Conservation (phyloP, 2,329 filamentous ascomycete species). For the Diaporthe longicolla region DNA sequence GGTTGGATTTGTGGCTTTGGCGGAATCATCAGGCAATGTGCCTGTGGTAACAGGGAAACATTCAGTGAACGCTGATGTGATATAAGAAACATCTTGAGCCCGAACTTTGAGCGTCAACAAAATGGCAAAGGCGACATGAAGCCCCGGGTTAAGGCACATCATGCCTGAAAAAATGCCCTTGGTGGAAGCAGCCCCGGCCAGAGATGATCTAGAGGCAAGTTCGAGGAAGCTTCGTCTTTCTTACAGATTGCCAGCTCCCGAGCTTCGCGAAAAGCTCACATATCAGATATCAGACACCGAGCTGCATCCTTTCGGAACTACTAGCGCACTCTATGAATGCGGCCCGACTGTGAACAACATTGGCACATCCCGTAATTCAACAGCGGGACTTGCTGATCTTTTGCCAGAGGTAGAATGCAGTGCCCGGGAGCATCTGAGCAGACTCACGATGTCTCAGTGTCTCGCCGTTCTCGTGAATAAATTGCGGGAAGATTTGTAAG, state of each 20-base stretch:
- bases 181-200: neutral
- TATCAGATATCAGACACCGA: neutral
- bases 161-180: neutral
- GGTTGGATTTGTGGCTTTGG: neutral
- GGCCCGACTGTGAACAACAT: neutral
- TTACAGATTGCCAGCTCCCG: neutral
- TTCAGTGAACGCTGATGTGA: neutral
- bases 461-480: neutral
- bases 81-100: conserved; percentile 16
- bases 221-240: neutral
- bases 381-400: neutral
- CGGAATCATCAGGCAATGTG: neutral
- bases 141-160: neutral
- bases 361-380: neutral
- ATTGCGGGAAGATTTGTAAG: neutral
- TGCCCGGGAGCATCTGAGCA: conserved; percentile 4
- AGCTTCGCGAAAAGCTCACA: neutral
- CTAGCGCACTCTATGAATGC: neutral
- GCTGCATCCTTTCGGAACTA: neutral
- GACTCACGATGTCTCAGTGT: neutral
- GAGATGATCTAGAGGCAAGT: neutral
- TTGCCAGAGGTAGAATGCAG: neutral
- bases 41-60: neutral
- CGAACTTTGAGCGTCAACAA: neutral
- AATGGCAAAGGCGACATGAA: neutral